phyloP scores from a whole-genome alignment of 2,329 filamentous ascomycete species.

The Cadophora luteo-olivacea region DNA sequence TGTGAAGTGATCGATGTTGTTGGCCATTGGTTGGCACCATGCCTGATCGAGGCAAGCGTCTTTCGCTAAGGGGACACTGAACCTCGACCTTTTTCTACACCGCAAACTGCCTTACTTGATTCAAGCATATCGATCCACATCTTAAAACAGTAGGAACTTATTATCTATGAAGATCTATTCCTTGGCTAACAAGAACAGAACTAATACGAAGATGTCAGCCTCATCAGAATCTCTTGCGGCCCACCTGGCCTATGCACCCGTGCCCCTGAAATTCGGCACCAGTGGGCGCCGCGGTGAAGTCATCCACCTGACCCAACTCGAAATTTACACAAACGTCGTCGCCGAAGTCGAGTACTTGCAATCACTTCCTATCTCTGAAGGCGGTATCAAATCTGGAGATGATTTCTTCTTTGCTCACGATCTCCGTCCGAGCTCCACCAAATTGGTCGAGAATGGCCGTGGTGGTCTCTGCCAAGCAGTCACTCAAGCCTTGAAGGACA shows the following conservation, averaged over 20 bases:
- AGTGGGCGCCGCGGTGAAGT: constrained; percentile 45
- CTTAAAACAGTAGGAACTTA: neutral
- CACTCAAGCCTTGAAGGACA: constrained; percentile 42
- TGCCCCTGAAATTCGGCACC: constrained; percentile 45
- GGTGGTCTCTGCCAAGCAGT: constrained; percentile 45
- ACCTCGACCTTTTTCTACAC: neutral
- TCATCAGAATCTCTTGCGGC: constrained; percentile 13
- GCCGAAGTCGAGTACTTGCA: constrained; percentile 45
- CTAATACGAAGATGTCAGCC: neutral
- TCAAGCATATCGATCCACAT: neutral
- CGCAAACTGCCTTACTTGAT: neutral
- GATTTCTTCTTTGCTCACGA: constrained; percentile 46
- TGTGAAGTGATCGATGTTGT: neutral
- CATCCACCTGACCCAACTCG: constrained; percentile 45
- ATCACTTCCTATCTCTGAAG: constrained; percentile 38
- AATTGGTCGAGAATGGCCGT: constrained; percentile 42
- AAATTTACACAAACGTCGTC: constrained; percentile 46
- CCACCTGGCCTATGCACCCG: constrained; percentile 40
- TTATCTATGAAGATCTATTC: neutral
- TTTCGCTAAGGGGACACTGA: neutral
- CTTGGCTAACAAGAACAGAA: neutral
- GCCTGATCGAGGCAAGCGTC: constrained; percentile 1
- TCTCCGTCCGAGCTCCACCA: constrained; percentile 44
- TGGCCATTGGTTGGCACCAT: neutral
- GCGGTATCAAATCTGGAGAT: constrained; percentile 43